phyloP scores from a whole-genome alignment of 805 yeast genomes.

The Suhomyces emberorum region DNA sequence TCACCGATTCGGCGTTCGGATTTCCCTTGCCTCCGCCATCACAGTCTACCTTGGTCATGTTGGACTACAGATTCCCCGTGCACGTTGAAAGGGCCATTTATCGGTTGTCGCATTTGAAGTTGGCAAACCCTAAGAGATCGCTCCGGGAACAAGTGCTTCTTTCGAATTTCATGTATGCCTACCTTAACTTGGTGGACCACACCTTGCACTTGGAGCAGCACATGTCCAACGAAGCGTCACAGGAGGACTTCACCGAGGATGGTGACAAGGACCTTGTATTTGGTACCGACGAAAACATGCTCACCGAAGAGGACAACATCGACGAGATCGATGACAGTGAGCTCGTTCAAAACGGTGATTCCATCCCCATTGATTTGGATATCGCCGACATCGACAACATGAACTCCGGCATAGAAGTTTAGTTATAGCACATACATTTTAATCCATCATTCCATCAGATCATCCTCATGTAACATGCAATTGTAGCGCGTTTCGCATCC shows the following conservation, averaged over 20 bases:
- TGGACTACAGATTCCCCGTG: conserved; percentile 83
- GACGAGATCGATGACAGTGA: conserved; percentile 13
- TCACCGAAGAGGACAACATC: conserved; percentile 5
- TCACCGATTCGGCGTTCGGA: conserved; percentile 80
- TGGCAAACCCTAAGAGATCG: conserved; percentile 91
- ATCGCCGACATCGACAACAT: conserved; percentile 15
- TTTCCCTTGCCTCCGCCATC: conserved; percentile 83
- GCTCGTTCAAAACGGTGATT: conserved; percentile 8
- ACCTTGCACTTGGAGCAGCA: conserved; percentile 73
- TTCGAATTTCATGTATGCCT: conserved; percentile 97
- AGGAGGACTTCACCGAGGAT: conserved; percentile 8
- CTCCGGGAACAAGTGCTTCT: conserved; percentile 87
- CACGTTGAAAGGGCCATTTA: conserved; percentile 96
- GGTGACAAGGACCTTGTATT: conserved; percentile 9
- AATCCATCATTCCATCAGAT: no score
- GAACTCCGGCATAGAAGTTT: conserved; percentile 2
- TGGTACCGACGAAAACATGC: conserved; percentile 7
- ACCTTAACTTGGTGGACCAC: conserved; percentile 90
- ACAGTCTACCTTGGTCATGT: conserved; percentile 71
- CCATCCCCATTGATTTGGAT: conserved; percentile 21
- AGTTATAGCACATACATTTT: no score
- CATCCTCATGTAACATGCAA: no score
- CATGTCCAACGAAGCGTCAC: conserved; percentile 17
- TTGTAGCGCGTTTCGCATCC: no score
- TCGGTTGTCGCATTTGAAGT: conserved; percentile 84